Evolutionary conservation across 1,284 basidiomycete species (phyloP).

Genomic region (Psilocybe mexicana): DNA sequence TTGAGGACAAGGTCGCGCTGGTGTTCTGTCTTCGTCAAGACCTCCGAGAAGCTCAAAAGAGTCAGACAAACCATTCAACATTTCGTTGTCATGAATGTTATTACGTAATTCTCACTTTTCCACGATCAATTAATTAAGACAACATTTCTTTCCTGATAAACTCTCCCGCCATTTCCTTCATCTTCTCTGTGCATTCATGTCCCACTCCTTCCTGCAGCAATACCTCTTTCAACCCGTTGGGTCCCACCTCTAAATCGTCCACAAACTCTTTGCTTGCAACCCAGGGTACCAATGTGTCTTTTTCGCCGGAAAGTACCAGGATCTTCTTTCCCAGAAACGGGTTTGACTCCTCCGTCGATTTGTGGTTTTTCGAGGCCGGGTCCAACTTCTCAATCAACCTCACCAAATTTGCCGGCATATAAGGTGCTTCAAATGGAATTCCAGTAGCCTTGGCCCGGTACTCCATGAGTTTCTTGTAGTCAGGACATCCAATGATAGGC

Average conservation of each 20-base stretch:
- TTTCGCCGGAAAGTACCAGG: constrained; percentile 65
- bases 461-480: constrained; percentile 63
- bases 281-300: constrained; percentile 65
- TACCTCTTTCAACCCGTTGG: constrained; percentile 46
- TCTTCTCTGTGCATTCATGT: constrained; percentile 52
- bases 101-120: constrained; percentile 23
- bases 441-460: constrained; percentile 52
- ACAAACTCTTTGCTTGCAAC: constrained; percentile 53
- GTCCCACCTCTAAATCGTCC: constrained; percentile 52
- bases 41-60: background rate
- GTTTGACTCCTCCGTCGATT: constrained; percentile 40
- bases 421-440: constrained; percentile 51
- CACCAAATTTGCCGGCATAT: constrained; percentile 58
- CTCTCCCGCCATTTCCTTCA: constrained; percentile 47
- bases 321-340: constrained; percentile 72
- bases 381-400: constrained; percentile 46
- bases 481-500: constrained; percentile 80
- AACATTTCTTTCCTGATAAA: constrained; percentile 42
- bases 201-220: constrained; percentile 50
- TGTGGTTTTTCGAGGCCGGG: constrained; percentile 43
- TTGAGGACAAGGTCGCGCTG: constrained; percentile 12
- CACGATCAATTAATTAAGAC: constrained; percentile 9
- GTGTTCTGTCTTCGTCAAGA: background rate
- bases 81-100: constrained; percentile 20
- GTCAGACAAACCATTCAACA: constrained; percentile 15